Evolutionary conservation across 192 early-diverging fungal genomes (phyloP), one percentile per base, ranked within the genome.

Genomic region (Coemansia furcata): DNA sequence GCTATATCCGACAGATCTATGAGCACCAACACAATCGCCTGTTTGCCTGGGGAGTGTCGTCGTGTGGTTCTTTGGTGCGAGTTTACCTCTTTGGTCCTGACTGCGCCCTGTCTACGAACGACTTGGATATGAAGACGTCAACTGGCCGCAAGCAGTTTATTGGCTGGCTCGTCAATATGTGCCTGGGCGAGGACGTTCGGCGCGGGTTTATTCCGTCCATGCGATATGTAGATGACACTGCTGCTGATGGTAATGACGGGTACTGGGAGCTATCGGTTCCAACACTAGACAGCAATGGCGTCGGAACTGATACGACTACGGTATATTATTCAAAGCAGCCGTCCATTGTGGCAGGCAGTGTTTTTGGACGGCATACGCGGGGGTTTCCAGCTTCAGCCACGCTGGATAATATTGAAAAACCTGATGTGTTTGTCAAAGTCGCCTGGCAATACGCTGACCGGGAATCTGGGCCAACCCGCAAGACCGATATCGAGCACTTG

Each of bases 181-280:
- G 23, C 23, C 23, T 26, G 23, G 23, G 23, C 23, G 23, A 26
- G 23, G 23, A 26, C 23, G 23, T 26, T 26, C 23, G 23, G 23
- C 23, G 23, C 23, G 23, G 23, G 3, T 52, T 50, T 21, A 36
- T 37, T 19, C 32, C 63, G 46, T 50, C 26, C 3, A 64, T 64
- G 15, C n/a, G 7, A n/a, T 38, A 23, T 19, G 49, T 30, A 6
- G 37, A 38, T 52, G 49, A 23, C 12, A 38, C 37, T 38, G 10
- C 37, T 38, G 37, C 7, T 10, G 37, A 26, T 1, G 1, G 37
- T 38, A 38, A 38, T 0, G 37, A 10, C 1, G 37, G 7, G 10
- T 38, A 38, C 37, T 64, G 63, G 63, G 63, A 64, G 47, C 33
- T 64, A 26, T 3, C 2, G 6, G 39, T 23, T 61, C 37, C 36